phyloP scores from a whole-genome alignment of 805 yeast genomes.

The Saturnispora dispora region DNA sequence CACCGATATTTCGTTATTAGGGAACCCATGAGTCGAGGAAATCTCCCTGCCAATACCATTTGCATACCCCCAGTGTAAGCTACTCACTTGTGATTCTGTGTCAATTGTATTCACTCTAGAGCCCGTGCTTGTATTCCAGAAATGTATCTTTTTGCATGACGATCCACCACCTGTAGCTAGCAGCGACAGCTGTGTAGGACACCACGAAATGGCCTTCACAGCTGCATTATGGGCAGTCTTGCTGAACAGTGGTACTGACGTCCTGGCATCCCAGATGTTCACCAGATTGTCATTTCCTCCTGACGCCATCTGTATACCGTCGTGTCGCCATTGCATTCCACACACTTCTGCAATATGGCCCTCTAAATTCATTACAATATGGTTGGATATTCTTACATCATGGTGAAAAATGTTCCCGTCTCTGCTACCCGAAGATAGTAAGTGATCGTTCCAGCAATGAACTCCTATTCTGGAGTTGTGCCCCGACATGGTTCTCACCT shows the following conservation, averaged over 20 bases:
- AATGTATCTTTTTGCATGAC: slow-evolving; percentile 76
- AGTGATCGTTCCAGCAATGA: slow-evolving; percentile 76
- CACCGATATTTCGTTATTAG: slow-evolving; percentile 72
- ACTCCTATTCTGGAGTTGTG: slow-evolving; percentile 72
- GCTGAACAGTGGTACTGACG: slow-evolving; percentile 56
- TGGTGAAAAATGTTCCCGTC: slow-evolving; percentile 79
- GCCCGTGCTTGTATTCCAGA: slow-evolving; percentile 94
- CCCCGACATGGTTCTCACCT: slow-evolving; percentile 69
- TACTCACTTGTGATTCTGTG: slow-evolving; percentile 91
- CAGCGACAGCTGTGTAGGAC: slow-evolving; percentile 73
- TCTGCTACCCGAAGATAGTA: slow-evolving; percentile 79
- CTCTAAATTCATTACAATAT: slow-evolving; percentile 49
- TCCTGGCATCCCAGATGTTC: slow-evolving; percentile 85
- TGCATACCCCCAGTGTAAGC: slow-evolving; percentile 83
- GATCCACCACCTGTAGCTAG: slow-evolving; percentile 98
- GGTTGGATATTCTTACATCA: slow-evolving; percentile 81
- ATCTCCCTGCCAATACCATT: slow-evolving; percentile 70
- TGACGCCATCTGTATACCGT: slow-evolving; percentile 77
- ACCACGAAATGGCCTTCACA: slow-evolving; percentile 91
- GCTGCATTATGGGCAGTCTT: slow-evolving; percentile 86
- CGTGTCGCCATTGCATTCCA: slow-evolving; percentile 77
- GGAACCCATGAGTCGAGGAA: slow-evolving; percentile 90
- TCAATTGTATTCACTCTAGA: slow-evolving; percentile 77
- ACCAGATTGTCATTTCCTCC: slow-evolving; percentile 95
- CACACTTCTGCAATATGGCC: slow-evolving; percentile 86